These are phyloP conservation scores for Wolfiporia cocos DNA, from an alignment of 1,284 basidiomycete genomes.

Conservation along the genomic window DNA sequence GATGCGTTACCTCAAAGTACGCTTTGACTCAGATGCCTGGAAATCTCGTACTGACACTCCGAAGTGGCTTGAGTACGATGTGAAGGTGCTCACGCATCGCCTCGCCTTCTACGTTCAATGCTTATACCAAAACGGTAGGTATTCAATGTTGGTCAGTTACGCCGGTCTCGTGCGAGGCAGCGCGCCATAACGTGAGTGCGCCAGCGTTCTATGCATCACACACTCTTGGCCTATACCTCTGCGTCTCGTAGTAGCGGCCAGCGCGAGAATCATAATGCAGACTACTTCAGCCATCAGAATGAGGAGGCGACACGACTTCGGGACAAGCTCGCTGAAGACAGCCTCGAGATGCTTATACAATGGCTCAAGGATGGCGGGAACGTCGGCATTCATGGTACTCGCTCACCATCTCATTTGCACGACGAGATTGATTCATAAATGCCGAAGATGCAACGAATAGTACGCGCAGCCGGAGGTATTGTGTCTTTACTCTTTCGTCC, in stretches of 20 bases:
- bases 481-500: neutral
- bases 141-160: slow-evolving; percentile 96
- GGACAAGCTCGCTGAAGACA: slow-evolving; percentile 86
- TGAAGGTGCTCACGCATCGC: slow-evolving; percentile 83
- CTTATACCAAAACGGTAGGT: too few relatives aligned
- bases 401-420: slow-evolving; percentile 20
- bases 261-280: slow-evolving; percentile 87
- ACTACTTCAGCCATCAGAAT: slow-evolving; percentile 90
- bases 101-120: too few relatives aligned
- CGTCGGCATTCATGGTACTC: slow-evolving; percentile 95
- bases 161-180: slow-evolving; percentile 81
- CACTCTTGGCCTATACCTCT: neutral
- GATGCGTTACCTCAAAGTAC: slow-evolving; percentile 72
- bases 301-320: slow-evolving; percentile 71
- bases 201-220: neutral
- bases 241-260: slow-evolving; percentile 56
- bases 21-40: too few relatives aligned
- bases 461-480: slow-evolving; percentile 67
- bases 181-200: slow-evolving; percentile 62
- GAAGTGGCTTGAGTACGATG: slow-evolving; percentile 99
- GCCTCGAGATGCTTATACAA: slow-evolving; percentile 89
- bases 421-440: neutral
- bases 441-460: slow-evolving; percentile 88
- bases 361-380: slow-evolving; percentile 97
- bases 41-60: too few relatives aligned